Percentiles rank a stretch among this genome's conserved stretches.
Evolutionary conservation across 2,329 filamentous ascomycete genomes (phyloP).

Genomic region (Fusarium sp.): DNA sequence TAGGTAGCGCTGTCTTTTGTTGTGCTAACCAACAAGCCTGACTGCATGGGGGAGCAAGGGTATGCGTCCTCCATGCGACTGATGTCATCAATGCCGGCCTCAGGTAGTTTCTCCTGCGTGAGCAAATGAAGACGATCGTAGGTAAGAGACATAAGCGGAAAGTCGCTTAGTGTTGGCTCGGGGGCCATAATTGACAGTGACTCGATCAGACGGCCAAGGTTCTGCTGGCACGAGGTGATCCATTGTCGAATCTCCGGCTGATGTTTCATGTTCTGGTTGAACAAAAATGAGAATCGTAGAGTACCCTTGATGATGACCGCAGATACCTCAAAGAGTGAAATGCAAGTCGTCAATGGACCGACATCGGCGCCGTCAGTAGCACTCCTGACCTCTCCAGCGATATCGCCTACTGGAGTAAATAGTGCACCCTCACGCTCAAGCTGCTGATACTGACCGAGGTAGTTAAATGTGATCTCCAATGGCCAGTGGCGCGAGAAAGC

Average conservation of each 20-base stretch:
- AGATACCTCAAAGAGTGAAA: conserved; percentile 62
- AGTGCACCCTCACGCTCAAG: conserved; percentile 45
- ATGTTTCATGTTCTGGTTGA: conserved; percentile 56
- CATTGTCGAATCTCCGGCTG: conserved; percentile 52
- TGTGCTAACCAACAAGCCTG: conserved; percentile 53
- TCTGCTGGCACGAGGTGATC: conserved; percentile 29
- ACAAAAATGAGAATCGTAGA: conserved; percentile 58
- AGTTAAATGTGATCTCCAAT: conserved; percentile 46
- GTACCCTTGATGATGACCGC: conserved; percentile 58
- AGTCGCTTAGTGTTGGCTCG: conserved; percentile 33
- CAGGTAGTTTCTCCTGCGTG: conserved; percentile 25
- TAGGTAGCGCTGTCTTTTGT: conserved; percentile 53
- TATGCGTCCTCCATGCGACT: conserved; percentile 47
- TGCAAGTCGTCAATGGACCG: conserved; percentile 37
- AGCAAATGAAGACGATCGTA: conserved; percentile 33
- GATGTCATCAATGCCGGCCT: conserved; percentile 7
- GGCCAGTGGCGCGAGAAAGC: conserved; percentile 38
- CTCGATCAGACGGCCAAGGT: conserved; percentile 5
- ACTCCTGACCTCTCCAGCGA: conserved; percentile 31
- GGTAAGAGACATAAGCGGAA: conserved; percentile 31
- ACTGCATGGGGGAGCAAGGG: conserved; percentile 54
- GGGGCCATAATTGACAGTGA: conserved; percentile 5
- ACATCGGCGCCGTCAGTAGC: conserved; percentile 32
- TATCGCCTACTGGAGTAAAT: conserved; percentile 33
- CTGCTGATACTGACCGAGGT: conserved; percentile 48